phyloP scores from a whole-genome alignment of 1,284 basidiomycete genomes.

The Apiotrichum domesticum region DNA sequence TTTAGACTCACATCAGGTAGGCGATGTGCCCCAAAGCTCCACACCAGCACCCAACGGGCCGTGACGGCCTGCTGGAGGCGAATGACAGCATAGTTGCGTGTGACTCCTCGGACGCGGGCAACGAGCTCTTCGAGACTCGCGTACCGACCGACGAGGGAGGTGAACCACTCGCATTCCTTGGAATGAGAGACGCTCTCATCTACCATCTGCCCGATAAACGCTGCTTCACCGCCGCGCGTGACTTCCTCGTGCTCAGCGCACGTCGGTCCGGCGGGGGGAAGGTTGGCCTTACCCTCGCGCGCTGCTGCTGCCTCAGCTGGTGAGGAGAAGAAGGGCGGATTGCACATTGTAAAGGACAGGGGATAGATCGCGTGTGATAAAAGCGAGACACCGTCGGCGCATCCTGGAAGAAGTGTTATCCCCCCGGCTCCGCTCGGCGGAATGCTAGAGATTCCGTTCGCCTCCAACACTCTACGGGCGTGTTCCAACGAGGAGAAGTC shows the following conservation, averaged over 20 bases:
- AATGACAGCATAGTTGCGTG: slow-evolving; percentile 76
- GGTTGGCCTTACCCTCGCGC: slow-evolving; percentile 57
- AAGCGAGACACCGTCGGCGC: background rate
- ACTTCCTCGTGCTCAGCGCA: slow-evolving; percentile 81
- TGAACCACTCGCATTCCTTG: slow-evolving; percentile 60
- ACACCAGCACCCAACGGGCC: slow-evolving; percentile 78
- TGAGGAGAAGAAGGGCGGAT: slow-evolving; percentile 85
- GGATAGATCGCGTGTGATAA: background rate
- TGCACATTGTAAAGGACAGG: slow-evolving; percentile 72
- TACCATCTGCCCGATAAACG: slow-evolving; percentile 73
- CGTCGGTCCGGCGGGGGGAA: slow-evolving; percentile 69
- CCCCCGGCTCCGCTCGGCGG: background rate
- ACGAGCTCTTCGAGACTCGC: slow-evolving; percentile 64
- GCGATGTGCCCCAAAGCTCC: slow-evolving; percentile 63
- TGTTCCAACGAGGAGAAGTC: slow-evolving; percentile 57
- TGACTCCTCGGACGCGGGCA: slow-evolving; percentile 55
- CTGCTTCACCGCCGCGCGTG: slow-evolving; percentile 72
- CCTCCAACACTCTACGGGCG: slow-evolving; percentile 55
- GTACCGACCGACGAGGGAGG: slow-evolving; percentile 82
- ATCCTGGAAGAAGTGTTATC: background rate
- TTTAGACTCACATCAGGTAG: slow-evolving; percentile 64
- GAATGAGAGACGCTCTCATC: slow-evolving; percentile 58
- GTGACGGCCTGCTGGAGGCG: slow-evolving; percentile 81
- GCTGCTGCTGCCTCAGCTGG: slow-evolving; percentile 60
- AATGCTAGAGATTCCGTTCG: slow-evolving; percentile 51